Percentiles rank a stretch among this genome's conserved stretches.
phyloP scores from a whole-genome alignment of 805 yeast species.

The Saccharomycopsis fermentans region DNA sequence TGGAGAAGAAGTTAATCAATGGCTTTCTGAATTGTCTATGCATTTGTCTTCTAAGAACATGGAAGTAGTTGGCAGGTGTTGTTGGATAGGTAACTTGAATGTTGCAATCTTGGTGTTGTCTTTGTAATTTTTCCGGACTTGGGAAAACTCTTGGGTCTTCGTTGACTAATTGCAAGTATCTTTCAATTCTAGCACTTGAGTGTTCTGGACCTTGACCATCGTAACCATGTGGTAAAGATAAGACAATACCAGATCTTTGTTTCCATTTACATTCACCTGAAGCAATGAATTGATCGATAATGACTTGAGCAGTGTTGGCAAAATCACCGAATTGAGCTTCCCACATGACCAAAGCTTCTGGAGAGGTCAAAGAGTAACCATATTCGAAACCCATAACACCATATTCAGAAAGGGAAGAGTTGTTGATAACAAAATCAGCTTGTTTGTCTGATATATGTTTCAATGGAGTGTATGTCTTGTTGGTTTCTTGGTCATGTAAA shows the following conservation, averaged over 20 bases:
- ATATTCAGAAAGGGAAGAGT: constrained; percentile 94
- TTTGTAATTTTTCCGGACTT: constrained; percentile 70
- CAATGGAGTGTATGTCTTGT: constrained; percentile 76
- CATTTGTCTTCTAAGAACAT: constrained; percentile 95
- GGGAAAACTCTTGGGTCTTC: constrained; percentile 97
- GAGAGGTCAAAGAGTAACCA: constrained; percentile 95
- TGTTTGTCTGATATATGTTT: constrained; percentile 69
- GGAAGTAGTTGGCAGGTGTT: constrained; percentile 95
- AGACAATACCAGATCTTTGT: constrained; percentile 93
- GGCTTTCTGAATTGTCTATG: constrained; percentile 98
- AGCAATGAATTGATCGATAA: constrained; percentile 91
- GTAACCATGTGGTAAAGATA: constrained; percentile 97
- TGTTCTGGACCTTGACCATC: constrained; percentile 99
- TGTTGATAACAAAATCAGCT: constrained; percentile 78
- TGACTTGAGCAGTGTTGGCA: constrained; percentile 98
- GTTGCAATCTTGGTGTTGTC: constrained; percentile 98
- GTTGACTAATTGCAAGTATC: constrained; percentile 90
- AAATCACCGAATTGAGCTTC: constrained; percentile 99
- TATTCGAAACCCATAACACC: constrained; percentile 99
- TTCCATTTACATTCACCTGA: constrained; percentile 98
- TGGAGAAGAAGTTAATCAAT: constrained; percentile 78
- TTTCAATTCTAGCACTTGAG: constrained; percentile 94
- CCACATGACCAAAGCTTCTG: constrained; percentile 96
- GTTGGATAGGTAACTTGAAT: constrained; percentile 98
- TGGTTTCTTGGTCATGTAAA: constrained; percentile 88